Percentiles rank a stretch among this genome's conserved stretches.
phyloP scores from a whole-genome alignment of 164 flowering plant genomes.

The Dillenia turbinata region DNA sequence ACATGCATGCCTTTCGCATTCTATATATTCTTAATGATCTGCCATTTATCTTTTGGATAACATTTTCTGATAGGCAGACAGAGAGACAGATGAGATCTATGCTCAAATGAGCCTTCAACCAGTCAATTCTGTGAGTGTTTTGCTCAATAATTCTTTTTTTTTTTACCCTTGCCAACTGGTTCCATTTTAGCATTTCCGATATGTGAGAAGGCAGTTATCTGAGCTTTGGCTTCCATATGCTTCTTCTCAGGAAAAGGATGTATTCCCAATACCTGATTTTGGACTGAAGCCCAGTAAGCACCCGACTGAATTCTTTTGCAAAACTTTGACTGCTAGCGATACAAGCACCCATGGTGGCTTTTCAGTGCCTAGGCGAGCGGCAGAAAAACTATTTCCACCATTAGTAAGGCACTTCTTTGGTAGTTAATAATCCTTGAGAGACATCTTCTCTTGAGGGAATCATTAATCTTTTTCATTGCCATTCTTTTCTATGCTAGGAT shows the following conservation, averaged over 20 bases:
- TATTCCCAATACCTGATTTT: conserved; percentile 67
- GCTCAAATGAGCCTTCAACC: conserved; percentile 99
- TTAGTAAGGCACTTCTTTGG: conserved; percentile 42
- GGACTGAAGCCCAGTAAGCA: conserved; percentile 73
- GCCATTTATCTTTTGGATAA: background rate
- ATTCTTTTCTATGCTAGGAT: conserved; percentile 47
- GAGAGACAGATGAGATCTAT: conserved; percentile 93
- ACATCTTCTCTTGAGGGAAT: no score
- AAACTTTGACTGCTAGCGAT: conserved; percentile 96
- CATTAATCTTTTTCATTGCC: background rate
- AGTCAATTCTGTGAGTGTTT: conserved; percentile 69
- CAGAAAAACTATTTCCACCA: conserved; percentile 94
- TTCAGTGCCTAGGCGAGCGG: conserved; percentile 98
- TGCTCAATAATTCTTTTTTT: background rate
- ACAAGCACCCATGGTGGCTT: conserved; percentile 99
- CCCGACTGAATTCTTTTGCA: conserved; percentile 96
- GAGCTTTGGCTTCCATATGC: background rate
- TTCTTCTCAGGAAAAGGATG: conserved; percentile 70
- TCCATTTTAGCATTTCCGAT: background rate
- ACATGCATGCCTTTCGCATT: no score
- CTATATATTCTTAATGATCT: background rate
- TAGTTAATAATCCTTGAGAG: background rate
- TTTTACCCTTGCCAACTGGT: background rate
- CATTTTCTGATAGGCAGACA: conserved; percentile 63
- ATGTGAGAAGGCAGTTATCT: background rate